Percentiles rank a stretch among this genome's conserved stretches.
phyloP scores from a whole-genome alignment of 768 basidiomycete genomes.

The Psilocybe azurescens region DNA sequence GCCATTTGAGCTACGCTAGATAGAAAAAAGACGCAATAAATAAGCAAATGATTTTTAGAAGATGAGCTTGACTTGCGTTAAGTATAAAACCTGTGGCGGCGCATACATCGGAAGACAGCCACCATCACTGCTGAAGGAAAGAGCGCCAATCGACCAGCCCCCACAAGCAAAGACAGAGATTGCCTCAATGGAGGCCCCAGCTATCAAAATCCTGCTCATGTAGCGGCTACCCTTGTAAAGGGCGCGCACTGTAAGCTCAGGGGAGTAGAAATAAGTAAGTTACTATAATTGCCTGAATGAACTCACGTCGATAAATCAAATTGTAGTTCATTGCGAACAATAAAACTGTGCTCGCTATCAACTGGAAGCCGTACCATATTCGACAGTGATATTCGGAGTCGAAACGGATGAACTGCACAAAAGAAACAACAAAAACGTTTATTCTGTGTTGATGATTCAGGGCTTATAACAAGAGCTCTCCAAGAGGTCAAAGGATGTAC shows the following conservation, averaged over 20 bases:
- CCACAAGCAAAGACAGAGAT: constrained; percentile 8
- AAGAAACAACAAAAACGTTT: constrained; percentile 17
- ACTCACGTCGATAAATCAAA: constrained; percentile 16
- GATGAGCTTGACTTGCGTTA: constrained; percentile 9
- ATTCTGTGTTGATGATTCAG: not conserved
- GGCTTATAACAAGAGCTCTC: not conserved
- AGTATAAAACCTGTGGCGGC: constrained; percentile 3
- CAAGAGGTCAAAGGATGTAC: not conserved
- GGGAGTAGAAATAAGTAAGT: not conserved
- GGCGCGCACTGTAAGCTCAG: constrained; percentile 5
- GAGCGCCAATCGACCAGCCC: constrained; percentile 4
- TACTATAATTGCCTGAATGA: not conserved
- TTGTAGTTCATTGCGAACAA: constrained; percentile 17
- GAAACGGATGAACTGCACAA: constrained; percentile 13
- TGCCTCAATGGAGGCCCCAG: constrained; percentile 1
- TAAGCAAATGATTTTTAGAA: not conserved
- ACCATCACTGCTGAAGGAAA: constrained; percentile 13
- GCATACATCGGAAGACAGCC: constrained; percentile 9
- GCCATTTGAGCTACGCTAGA: constrained; percentile 12
- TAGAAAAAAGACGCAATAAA: not conserved
- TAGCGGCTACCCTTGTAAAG: constrained; percentile 10
- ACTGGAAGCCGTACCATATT: constrained; percentile 17
- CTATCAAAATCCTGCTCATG: constrained; percentile 3
- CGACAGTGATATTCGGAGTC: constrained; percentile 11
- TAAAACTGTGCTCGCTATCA: constrained; percentile 5